phyloP scores from a whole-genome alignment of 345 rosid species.

The Fremontodendron californicum region DNA sequence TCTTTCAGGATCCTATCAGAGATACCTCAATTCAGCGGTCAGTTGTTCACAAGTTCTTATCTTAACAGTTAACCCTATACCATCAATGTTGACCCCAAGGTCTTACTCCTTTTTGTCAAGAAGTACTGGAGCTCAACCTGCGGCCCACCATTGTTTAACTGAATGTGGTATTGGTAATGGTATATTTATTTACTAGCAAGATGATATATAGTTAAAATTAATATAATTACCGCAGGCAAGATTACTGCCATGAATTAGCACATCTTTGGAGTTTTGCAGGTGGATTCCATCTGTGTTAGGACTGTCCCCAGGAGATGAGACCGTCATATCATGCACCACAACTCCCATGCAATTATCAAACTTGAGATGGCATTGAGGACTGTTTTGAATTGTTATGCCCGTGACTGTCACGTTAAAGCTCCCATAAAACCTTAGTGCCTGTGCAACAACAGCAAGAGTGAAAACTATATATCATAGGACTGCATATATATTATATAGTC shows the following conservation, averaged over 20 bases:
- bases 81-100: conserved; percentile 11
- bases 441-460: conserved; percentile 10
- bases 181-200: conserved; percentile 1
- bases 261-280: conserved; percentile 82
- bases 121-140: conserved; percentile 15
- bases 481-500: neutral
- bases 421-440: conserved; percentile 94
- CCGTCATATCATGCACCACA: conserved; percentile 59
- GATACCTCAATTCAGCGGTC: conserved; percentile 12
- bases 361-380: conserved; percentile 97
- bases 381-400: conserved; percentile 85
- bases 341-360: conserved; percentile 88
- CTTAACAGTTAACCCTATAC: neutral
- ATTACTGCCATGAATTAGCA: conserved; percentile 56
- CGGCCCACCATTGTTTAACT: conserved; percentile 7
- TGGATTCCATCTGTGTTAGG: conserved; percentile 98
- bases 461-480: conserved; percentile 5
- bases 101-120: conserved; percentile 11
- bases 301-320: conserved; percentile 85
- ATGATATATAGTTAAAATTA: conserved; percentile 3
- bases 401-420: conserved; percentile 79
- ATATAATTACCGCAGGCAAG: conserved; percentile 74
- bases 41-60: conserved; percentile 9
- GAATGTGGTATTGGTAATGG: neutral
- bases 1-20: conserved; percentile 17